phyloP scores from a whole-genome alignment of 2,329 filamentous ascomycete species.

The Fusarium luffae region DNA sequence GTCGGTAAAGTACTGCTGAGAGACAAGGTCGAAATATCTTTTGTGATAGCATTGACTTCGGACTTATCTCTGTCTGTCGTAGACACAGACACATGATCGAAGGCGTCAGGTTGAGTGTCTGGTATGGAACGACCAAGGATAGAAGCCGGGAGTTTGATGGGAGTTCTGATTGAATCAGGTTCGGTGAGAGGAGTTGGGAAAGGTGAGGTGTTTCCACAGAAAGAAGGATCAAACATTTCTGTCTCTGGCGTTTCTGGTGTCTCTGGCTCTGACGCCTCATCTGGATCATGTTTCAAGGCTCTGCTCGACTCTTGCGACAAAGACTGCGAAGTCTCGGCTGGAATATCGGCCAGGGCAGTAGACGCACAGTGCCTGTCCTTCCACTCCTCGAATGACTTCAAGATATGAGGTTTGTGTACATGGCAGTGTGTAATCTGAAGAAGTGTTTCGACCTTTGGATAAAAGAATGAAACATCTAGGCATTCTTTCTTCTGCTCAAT shows the following conservation, averaged over 20 bases:
- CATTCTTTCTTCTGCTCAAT: not conserved
- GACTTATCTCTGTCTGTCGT: not conserved
- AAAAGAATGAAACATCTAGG: not conserved
- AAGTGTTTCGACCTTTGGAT: not conserved
- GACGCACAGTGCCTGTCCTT: not conserved
- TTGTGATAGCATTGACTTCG: not conserved
- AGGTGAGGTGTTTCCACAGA: not conserved
- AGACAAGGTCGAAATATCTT: not conserved
- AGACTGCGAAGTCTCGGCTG: not conserved
- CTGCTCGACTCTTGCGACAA: not conserved
- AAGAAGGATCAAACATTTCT: slow-evolving; percentile 12
- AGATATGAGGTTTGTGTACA: fast-evolving
- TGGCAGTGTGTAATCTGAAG: not conserved
- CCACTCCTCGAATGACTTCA: slow-evolving; percentile 1
- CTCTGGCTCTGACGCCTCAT: not conserved
- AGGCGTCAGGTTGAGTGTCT: not conserved
- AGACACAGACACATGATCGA: not conserved
- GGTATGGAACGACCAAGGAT: not conserved
- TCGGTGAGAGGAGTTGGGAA: slow-evolving; percentile 11
- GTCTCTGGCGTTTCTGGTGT: slow-evolving; percentile 12
- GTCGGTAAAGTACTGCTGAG: not conserved
- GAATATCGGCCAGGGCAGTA: not conserved
- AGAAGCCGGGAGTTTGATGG: not conserved
- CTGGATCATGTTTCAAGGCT: not conserved
- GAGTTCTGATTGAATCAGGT: not conserved